Conservation (phyloP, 1,139 yeast species). For the Debaryomyces subglobosus region DNA sequence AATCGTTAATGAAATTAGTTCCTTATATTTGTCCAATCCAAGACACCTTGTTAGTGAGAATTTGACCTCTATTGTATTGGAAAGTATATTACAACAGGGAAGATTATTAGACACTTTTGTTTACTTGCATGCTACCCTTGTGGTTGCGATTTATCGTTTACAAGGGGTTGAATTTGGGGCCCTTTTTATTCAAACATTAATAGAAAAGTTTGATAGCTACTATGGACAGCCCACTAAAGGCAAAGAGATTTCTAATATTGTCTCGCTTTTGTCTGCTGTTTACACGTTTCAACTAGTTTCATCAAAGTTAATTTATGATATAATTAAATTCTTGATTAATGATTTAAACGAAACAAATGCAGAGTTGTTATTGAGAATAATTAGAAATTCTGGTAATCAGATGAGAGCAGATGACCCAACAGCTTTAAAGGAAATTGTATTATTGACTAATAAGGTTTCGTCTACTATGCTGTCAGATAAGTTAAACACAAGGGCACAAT, state of each 20-base stretch:
- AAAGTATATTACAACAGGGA: constrained; percentile 66
- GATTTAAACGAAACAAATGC: constrained; percentile 73
- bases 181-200: constrained; percentile 72
- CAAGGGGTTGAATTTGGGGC: constrained; percentile 95
- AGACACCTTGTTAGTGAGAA: constrained; percentile 76
- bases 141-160: constrained; percentile 71
- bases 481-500: constrained; percentile 70
- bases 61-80: constrained; percentile 63
- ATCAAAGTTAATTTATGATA: constrained; percentile 74
- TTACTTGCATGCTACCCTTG: constrained; percentile 76
- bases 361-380: constrained; percentile 71
- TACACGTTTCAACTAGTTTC: constrained; percentile 79
- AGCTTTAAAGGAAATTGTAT: constrained; percentile 78
- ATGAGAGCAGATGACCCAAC: constrained; percentile 89
- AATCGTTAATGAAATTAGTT: constrained; percentile 70
- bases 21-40: constrained; percentile 64
- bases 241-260: constrained; percentile 68
- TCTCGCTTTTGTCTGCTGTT: constrained; percentile 74
- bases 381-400: constrained; percentile 79
- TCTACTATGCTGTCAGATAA: constrained; percentile 36
- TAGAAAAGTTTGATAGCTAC: constrained; percentile 60
- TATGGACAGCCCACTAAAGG: constrained; percentile 31
- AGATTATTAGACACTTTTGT: constrained; percentile 77
- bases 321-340: constrained; percentile 58
- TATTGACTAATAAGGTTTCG: constrained; percentile 51